phyloP scores from a whole-genome alignment of 2,329 filamentous ascomycete genomes.

The Botrytis deweyae region DNA sequence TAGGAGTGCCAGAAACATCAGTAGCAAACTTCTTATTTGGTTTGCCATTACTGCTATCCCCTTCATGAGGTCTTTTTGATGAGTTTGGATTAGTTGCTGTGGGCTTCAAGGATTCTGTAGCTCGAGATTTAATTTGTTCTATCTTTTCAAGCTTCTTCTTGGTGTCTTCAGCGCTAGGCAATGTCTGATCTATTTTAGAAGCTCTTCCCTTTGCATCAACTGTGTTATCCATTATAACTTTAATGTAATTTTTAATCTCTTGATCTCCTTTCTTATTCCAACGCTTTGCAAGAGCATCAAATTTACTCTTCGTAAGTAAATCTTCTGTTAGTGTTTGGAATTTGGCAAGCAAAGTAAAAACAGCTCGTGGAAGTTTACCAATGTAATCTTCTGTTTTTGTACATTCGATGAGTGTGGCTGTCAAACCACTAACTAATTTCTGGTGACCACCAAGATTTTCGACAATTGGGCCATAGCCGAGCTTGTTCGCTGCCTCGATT shows the following conservation, averaged over 20 bases:
- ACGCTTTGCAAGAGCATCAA: constrained; percentile 62
- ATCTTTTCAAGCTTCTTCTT: constrained; percentile 34
- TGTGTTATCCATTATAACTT: constrained; percentile 51
- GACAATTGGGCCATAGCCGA: constrained; percentile 55
- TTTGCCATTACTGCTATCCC: constrained; percentile 35
- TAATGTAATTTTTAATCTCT: constrained; percentile 60
- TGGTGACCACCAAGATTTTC: constrained; percentile 58
- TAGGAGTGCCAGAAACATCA: constrained; percentile 34
- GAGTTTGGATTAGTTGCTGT: constrained; percentile 25
- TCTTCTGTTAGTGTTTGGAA: constrained; percentile 58
- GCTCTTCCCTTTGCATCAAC: constrained; percentile 35
- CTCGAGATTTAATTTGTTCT: constrained; percentile 32
- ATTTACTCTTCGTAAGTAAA: constrained; percentile 61
- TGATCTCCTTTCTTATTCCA: constrained; percentile 64
- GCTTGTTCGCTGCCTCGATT: constrained; percentile 53
- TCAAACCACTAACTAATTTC: constrained; percentile 55
- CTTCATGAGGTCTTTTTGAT: constrained; percentile 38
- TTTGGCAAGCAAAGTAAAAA: constrained; percentile 61
- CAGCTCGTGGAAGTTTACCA: constrained; percentile 53
- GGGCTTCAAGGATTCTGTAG: constrained; percentile 26
- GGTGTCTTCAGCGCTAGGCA: constrained; percentile 29
- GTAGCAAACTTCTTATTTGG: constrained; percentile 39
- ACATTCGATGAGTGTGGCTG: constrained; percentile 54
- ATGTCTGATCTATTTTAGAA: constrained; percentile 48
- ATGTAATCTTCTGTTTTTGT: constrained; percentile 54